A percentile compares a stretch with the other conserved stretches of the same genome.
Conservation (phyloP, 148 eudicot species). For the Agrostemma githago region DNA sequence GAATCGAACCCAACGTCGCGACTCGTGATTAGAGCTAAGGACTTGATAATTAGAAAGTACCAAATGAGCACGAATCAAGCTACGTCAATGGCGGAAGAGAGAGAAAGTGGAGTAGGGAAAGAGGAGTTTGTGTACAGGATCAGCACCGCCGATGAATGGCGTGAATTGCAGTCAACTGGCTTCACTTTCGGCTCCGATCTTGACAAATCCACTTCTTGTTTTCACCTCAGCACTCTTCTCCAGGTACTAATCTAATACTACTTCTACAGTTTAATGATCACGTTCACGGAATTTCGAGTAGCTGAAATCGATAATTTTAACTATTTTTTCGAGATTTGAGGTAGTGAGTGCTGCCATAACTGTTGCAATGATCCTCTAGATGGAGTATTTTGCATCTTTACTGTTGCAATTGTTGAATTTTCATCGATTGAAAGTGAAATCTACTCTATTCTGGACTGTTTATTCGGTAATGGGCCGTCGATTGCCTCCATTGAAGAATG, state of each 20-base stretch:
- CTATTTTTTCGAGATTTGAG: no score
- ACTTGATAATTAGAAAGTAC: no score
- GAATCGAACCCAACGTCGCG: no score
- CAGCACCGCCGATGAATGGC: conserved; percentile 72
- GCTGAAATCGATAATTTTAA: no score
- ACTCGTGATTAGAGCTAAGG: no score
- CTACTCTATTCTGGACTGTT: background rate
- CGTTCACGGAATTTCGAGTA: no score
- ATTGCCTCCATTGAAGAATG: background rate
- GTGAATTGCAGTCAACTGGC: conserved; percentile 46
- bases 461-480: no score
- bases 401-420: background rate
- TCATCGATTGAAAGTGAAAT: no score
- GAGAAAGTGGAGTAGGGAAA: background rate
- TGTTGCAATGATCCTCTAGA: no score
- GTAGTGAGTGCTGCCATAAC: no score
- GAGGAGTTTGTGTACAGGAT: conserved; percentile 67
- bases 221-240: conserved; percentile 76
- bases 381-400: no score
- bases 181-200: conserved; percentile 53
- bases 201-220: conserved; percentile 58
- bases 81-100: background rate
- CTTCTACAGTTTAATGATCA: no score
- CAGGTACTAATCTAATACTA: conserved; percentile 41
- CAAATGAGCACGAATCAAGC: background rate